These are phyloP conservation scores for Chalciporus chontae DNA, from an alignment of 768 basidiomycete species.

Conservation along the genomic window DNA sequence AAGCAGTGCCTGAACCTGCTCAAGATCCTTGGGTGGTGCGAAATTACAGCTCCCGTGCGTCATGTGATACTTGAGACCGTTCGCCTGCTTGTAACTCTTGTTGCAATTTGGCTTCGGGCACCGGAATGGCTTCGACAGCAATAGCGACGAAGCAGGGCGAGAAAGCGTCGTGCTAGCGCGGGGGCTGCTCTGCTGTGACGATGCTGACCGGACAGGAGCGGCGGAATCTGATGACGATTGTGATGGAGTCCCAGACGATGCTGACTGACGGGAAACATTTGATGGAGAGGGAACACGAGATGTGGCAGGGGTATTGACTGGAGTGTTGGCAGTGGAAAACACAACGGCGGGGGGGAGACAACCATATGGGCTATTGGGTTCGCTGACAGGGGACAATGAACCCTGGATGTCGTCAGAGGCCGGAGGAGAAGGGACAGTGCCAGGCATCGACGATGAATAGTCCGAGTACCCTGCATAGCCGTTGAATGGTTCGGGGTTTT, in stretches of 20 bases:
- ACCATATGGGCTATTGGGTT: constrained; percentile 33
- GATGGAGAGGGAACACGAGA: constrained; percentile 40
- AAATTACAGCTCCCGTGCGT: constrained; percentile 93
- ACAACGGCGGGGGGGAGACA: constrained; percentile 68
- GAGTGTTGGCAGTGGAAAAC: constrained; percentile 47
- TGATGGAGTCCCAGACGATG: constrained; percentile 10
- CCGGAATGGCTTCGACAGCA: constrained; percentile 81
- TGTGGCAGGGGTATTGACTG: constrained; percentile 44
- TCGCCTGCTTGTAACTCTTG: constrained; percentile 95
- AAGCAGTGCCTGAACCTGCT: constrained; percentile 70
- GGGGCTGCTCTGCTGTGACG: constrained; percentile 25
- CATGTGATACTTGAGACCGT: constrained; percentile 92
- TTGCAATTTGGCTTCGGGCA: constrained; percentile 96
- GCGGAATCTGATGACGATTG: constrained; percentile 23
- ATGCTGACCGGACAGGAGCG: constrained; percentile 23
- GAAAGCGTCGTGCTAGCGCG: constrained; percentile 47
- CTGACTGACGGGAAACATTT: constrained; percentile 19
- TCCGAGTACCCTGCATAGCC: constrained; percentile 66
- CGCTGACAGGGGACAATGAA: constrained; percentile 28
- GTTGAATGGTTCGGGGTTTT: constrained; percentile 57
- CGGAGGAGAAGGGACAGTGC: constrained; percentile 40
- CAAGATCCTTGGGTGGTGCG: constrained; percentile 82
- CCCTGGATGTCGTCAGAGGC: constrained; percentile 28
- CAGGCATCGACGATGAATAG: constrained; percentile 61
- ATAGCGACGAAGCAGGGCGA: constrained; percentile 52